phyloP scores from a whole-genome alignment of 495 filamentous ascomycete genomes.

The Penicillium salamii region DNA sequence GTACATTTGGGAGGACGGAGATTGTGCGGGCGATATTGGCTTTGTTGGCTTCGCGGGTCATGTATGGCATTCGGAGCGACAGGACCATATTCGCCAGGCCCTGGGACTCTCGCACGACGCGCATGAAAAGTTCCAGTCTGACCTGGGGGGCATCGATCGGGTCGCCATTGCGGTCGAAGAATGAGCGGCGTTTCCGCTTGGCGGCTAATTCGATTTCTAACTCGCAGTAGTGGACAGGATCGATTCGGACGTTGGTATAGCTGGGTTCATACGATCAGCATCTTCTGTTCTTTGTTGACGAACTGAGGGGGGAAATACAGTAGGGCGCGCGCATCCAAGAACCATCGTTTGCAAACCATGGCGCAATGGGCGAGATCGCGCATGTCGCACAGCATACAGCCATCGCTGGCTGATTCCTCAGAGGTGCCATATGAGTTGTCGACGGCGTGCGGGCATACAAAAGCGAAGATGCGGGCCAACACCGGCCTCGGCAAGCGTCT shows the following conservation, averaged over 20 bases:
- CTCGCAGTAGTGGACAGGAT: slow-evolving; percentile 91
- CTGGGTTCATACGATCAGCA: slow-evolving; percentile 49
- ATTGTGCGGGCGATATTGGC: slow-evolving; percentile 81
- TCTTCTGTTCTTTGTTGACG: too few species aligned
- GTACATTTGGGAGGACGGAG: slow-evolving; percentile 78
- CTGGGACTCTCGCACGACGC: slow-evolving; percentile 72
- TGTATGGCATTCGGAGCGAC: slow-evolving; percentile 90
- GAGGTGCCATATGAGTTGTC: slow-evolving; percentile 78
- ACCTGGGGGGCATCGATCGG: slow-evolving; percentile 73
- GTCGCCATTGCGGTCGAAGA: slow-evolving; percentile 71
- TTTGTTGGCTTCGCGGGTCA: slow-evolving; percentile 87
- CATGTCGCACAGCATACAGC: slow-evolving; percentile 94
- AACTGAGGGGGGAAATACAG: slow-evolving; percentile 43
- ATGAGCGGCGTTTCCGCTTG: slow-evolving; percentile 70
- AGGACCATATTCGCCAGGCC: slow-evolving; percentile 64
- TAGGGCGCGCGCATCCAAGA: slow-evolving; percentile 44
- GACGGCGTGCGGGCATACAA: slow-evolving; percentile 77
- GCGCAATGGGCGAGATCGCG: slow-evolving; percentile 83
- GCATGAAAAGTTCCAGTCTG: slow-evolving; percentile 73
- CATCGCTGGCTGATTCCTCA: slow-evolving; percentile 79
- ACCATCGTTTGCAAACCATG: slow-evolving; percentile 72
- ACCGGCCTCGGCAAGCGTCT: slow-evolving; percentile 58
- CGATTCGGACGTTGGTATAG: slow-evolving; percentile 87
- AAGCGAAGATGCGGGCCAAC: slow-evolving; percentile 70
- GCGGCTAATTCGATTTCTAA: slow-evolving; percentile 76